These are phyloP conservation scores for Suhomyces emberorum DNA, from an alignment of 805 yeast genomes.

Conservation along the genomic window DNA sequence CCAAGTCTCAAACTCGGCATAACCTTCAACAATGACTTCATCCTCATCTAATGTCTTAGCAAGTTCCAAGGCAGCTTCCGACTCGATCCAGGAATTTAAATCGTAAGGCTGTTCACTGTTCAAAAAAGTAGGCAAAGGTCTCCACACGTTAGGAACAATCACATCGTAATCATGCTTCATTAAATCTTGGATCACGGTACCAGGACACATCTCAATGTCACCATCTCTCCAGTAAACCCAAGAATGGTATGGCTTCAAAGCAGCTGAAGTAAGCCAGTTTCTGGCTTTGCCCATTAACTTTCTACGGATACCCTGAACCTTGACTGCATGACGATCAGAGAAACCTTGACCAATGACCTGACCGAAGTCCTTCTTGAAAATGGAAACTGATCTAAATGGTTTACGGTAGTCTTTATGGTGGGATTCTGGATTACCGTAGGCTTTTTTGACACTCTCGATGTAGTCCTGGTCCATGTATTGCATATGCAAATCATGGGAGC, in stretches of 20 bases:
- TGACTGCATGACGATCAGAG: conserved; percentile 78
- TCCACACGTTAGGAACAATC: conserved; percentile 89
- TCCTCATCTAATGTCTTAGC: conserved; percentile 68
- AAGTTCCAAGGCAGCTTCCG: conserved; percentile 66
- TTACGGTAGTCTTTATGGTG: conserved; percentile 58
- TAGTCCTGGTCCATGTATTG: conserved; percentile 67
- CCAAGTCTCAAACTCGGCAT: conserved; percentile 84
- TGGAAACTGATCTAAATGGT: conserved; percentile 76
- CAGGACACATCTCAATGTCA: conserved; percentile 80
- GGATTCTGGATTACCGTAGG: conserved; percentile 57
- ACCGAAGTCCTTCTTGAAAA: conserved; percentile 80
- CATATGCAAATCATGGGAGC: conserved; percentile 61
- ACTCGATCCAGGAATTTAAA: conserved; percentile 94
- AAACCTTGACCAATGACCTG: conserved; percentile 84
- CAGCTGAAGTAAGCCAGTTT: conserved; percentile 74
- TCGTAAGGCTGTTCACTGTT: conserved; percentile 94
- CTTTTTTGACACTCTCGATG: conserved; percentile 50
- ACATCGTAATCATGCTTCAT: conserved; percentile 71
- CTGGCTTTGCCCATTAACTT: conserved; percentile 85
- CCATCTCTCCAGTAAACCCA: conserved; percentile 94
- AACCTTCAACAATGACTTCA: conserved; percentile 86
- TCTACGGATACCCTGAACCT: conserved; percentile 80
- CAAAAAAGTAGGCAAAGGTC: conserved; percentile 90
- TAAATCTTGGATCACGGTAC: conserved; percentile 67
- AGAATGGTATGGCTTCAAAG: conserved; percentile 77